Conservation (phyloP, 23 red algal species). For the Agarophyton chilense region DNA sequence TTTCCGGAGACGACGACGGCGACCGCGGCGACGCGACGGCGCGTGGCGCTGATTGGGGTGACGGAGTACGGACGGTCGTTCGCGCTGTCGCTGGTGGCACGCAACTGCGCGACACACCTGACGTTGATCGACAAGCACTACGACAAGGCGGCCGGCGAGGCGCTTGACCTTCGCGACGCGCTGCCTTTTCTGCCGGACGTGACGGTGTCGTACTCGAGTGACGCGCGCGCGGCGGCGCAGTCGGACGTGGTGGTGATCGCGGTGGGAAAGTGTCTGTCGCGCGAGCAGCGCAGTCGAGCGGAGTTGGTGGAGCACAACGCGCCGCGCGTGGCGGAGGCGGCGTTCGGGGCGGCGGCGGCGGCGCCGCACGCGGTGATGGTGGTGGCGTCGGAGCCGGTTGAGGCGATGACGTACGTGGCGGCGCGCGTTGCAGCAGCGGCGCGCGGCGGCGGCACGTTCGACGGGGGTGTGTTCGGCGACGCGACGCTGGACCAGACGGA, state of each 20-base stretch:
- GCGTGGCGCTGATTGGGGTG: constrained; percentile 22
- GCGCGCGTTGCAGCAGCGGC: background rate
- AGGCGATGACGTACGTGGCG: constrained; percentile 45
- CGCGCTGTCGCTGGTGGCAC: constrained; percentile 32
- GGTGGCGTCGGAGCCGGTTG: constrained; percentile 23
- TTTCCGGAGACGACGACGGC: background rate
- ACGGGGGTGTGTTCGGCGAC: background rate
- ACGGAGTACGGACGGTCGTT: constrained; percentile 25
- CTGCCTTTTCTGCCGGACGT: constrained; percentile 49
- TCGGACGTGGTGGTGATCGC: constrained; percentile 33
- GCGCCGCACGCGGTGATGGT: constrained; percentile 17
- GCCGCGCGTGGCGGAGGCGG: constrained; percentile 1
- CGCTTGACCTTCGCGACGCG: constrained; percentile 42
- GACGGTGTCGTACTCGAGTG: background rate
- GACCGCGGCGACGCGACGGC: constrained; percentile 1
- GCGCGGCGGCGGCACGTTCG: background rate
- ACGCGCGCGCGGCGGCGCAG: constrained; percentile 10
- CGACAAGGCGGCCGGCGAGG: constrained; percentile 29
- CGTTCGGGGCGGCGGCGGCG: constrained; percentile 11
- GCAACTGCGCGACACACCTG: constrained; percentile 45
- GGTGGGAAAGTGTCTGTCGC: background rate
- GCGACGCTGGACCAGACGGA: constrained; percentile 16
- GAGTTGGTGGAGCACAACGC: constrained; percentile 39
- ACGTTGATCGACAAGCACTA: constrained; percentile 46
- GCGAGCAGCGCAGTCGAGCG: background rate